Percentiles rank a stretch among this genome's conserved stretches.
Conservation (phyloP, 176 grass and related monocot genomes). For the Carex cristatella region DNA sequence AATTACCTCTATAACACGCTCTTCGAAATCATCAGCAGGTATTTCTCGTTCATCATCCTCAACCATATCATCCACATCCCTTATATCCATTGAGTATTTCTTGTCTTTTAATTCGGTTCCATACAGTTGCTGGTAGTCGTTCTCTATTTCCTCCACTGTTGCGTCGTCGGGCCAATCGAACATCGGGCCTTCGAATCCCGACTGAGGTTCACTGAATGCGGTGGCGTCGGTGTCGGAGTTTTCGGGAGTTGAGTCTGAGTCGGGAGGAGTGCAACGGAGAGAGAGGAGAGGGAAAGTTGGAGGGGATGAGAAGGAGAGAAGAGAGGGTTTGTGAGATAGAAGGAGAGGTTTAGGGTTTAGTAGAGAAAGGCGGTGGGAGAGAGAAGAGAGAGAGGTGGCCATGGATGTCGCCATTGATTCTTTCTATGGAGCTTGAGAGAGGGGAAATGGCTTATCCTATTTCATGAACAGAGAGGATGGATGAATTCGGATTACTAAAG, state of each 20-base stretch:
- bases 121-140: slow-evolving; percentile 62
- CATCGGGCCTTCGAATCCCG: slow-evolving; percentile 20
- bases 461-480: too few species aligned
- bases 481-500: too few species aligned
- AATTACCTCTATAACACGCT: slow-evolving; percentile 70
- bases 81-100: too few species aligned
- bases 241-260: not conserved
- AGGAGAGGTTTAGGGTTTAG: slow-evolving; percentile 25
- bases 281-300: not conserved
- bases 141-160: slow-evolving; percentile 51
- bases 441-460: slow-evolving; percentile 40
- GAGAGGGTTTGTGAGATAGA: not conserved
- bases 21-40: slow-evolving; percentile 72
- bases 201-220: too few species aligned
- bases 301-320: slow-evolving; percentile 19
- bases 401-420: slow-evolving; percentile 27
- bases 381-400: slow-evolving; percentile 27
- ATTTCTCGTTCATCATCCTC: not conserved
- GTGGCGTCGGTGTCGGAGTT: too few species aligned
- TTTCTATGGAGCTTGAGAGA: not conserved
- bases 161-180: slow-evolving; percentile 71
- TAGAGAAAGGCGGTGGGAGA: slow-evolving; percentile 23
- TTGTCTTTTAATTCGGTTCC: too few species aligned
- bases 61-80: too few species aligned
- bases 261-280: slow-evolving; percentile 26